Evolutionary conservation across 331 rosid species (phyloP), one percentile per base, ranked within the genome.

Genomic region (Malus hybrid): DNA sequence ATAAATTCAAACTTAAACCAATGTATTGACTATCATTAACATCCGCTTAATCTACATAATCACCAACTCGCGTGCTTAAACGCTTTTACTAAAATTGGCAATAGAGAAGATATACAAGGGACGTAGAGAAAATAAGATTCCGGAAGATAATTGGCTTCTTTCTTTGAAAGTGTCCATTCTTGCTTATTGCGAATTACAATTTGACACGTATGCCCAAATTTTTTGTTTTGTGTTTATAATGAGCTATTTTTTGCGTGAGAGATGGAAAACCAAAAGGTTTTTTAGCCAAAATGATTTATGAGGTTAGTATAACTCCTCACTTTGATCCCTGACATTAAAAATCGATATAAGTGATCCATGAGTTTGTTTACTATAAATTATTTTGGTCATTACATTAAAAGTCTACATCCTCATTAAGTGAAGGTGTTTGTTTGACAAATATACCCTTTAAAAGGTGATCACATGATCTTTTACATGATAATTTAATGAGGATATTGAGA

Each of bases 1-100:
- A 7, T 12, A 6, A 15, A 20, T 64, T 18, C 3, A 8, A n/a
- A 5, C 32, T 68, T 44, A 22, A 36, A 24, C 61, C 62, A 73
- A 62, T 28, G 46, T 29, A 6, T 73, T 39, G 62, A 63, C 77
- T 54, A 28, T 19, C 77, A 63, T 74, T 60, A 74, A 73, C 54
- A 20, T 5, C 52, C 6, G 54, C 52, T 18, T 18, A 19, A 10
- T 33, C 27, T 20, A 36, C 54, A 18, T 22, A 12, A 46, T 44
- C 70, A 74, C 63, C 70, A 74, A 46, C 22, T 46, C 22, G 14
- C 32, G 15, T n/a, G 77, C 5, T 63, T 74, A 46, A 29, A 62
- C 20, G 34, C 70, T n/a, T 46, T 62, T 22, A 24, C 46, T 18
- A 24, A 68, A 68, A 42, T n/a, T 24, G 33, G 6, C 15, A 6